These are phyloP conservation scores for Aristolochia californica DNA, from an alignment of 164 flowering plant genomes.

Conservation along the genomic window DNA sequence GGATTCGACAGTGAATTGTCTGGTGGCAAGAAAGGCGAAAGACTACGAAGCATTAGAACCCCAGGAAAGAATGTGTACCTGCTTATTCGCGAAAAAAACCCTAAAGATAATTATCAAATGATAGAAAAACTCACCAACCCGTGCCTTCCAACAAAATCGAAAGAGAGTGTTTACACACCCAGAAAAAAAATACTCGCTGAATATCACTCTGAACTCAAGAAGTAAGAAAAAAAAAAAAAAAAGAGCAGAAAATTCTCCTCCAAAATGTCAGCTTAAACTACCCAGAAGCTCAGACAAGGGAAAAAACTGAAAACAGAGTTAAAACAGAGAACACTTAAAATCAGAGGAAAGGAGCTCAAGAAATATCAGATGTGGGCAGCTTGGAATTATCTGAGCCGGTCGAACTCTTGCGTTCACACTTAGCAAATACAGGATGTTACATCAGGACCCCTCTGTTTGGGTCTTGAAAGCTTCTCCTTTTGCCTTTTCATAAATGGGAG, in stretches of 20 bases:
- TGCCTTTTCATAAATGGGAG: background rate
- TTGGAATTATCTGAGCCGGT: constrained; percentile 45
- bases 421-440: constrained; percentile 54
- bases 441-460: constrained; percentile 32
- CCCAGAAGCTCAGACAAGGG: background rate
- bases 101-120: too few relatives aligned
- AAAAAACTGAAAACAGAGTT: background rate
- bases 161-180: background rate
- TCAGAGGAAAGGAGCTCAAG: constrained; percentile 7
- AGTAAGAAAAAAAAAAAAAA: too few relatives aligned
- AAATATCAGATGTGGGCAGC: constrained; percentile 42
- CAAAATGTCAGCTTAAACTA: background rate
- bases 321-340: constrained; percentile 5
- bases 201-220: background rate
- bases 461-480: constrained; percentile 7
- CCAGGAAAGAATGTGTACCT: too few relatives aligned
- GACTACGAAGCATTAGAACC: too few relatives aligned
- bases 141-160: too few relatives aligned
- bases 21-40: too few relatives aligned
- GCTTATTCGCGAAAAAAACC: too few relatives aligned
- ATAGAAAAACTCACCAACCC: too few relatives aligned
- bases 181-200: background rate
- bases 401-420: constrained; percentile 20
- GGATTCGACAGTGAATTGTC: too few relatives aligned
- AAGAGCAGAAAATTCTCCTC: background rate